These are phyloP conservation scores for Cryptococcus sp. DNA, from an alignment of 1,284 basidiomycete genomes.

Conservation along the genomic window DNA sequence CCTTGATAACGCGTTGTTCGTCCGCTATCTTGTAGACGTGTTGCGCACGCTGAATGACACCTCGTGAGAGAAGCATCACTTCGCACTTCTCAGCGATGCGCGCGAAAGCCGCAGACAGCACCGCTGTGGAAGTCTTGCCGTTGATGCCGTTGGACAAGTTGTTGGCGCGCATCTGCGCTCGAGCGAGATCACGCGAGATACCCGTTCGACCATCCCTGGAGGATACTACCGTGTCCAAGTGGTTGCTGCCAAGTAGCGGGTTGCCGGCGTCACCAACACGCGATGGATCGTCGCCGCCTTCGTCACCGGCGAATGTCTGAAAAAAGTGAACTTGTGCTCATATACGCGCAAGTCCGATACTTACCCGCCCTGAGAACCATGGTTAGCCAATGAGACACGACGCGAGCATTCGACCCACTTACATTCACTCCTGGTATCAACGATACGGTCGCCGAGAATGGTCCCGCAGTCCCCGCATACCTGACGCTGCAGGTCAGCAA, in stretches of 20 bases:
- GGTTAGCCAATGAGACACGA: constrained; percentile 11
- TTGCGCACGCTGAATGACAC: constrained; percentile 73
- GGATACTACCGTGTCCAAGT: constrained; percentile 85
- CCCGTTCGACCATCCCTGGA: constrained; percentile 93
- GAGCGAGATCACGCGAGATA: constrained; percentile 86
- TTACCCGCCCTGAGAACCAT: constrained; percentile 63
- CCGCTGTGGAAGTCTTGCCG: constrained; percentile 79
- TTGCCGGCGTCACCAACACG: constrained; percentile 97
- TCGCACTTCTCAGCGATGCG: constrained; percentile 96
- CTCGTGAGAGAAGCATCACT: constrained; percentile 82
- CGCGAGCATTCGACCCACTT: constrained; percentile 26
- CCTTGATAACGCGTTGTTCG: constrained; percentile 85
- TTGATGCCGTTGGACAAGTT: constrained; percentile 62
- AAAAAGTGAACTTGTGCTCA: constrained; percentile 13
- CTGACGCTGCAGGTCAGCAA: constrained; percentile 15
- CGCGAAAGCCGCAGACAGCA: constrained; percentile 86
- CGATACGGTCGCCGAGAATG: constrained; percentile 91
- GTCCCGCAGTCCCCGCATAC: constrained; percentile 90
- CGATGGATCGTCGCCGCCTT: constrained; percentile 93
- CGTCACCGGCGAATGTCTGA: constrained; percentile 98
- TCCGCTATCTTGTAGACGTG: constrained; percentile 96
- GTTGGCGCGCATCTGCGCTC: constrained; percentile 71
- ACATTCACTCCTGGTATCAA: constrained; percentile 98
- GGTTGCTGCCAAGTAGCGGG: constrained; percentile 65
- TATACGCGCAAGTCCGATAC: constrained; percentile 45